These are phyloP conservation scores for Plasmodium berghei DNA, from an alignment of 169 alveolate genomes.

Conservation along the genomic window DNA sequence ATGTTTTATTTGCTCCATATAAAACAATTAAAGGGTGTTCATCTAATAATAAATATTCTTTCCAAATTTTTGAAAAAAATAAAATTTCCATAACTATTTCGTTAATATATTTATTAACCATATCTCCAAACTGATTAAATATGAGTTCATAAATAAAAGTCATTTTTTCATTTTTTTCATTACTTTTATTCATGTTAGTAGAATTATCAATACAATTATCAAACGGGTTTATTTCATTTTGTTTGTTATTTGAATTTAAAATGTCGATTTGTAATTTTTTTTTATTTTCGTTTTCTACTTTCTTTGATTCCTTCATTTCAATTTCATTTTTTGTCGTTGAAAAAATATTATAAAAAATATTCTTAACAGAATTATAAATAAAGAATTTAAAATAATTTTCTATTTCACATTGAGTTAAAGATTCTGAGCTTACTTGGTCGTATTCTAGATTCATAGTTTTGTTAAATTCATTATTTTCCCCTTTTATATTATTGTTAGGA, in stretches of 20 bases:
- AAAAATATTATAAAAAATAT: conserved; percentile 54
- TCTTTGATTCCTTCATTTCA: too few species aligned
- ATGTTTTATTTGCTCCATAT: conserved; percentile 63
- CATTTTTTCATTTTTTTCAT: neutral
- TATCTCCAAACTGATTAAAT: conserved; percentile 17
- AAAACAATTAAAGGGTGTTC: conserved; percentile 70
- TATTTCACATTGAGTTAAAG: neutral
- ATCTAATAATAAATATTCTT: conserved; percentile 37
- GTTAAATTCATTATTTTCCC: neutral
- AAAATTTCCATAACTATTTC: conserved; percentile 67
- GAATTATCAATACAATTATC: too few species aligned
- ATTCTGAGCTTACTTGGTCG: too few species aligned
- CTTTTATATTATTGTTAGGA: neutral
- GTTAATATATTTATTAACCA: conserved; percentile 57
- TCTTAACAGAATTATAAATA: conserved; percentile 41
- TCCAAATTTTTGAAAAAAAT: conserved; percentile 74
- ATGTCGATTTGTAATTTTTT: too few species aligned
- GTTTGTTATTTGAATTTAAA: too few species aligned
- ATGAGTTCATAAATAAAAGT: neutral
- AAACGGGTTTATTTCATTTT: too few species aligned
- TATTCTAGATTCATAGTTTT: too few species aligned
- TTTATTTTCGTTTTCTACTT: too few species aligned
- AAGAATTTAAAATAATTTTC: conserved; percentile 50
- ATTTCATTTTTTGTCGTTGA: conserved; percentile 15
- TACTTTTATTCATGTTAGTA: neutral